Evolutionary conservation across 345 rosid genomes (phyloP), one percentile per base, ranked within the genome.

Genomic region (Lepidium aucheri): DNA sequence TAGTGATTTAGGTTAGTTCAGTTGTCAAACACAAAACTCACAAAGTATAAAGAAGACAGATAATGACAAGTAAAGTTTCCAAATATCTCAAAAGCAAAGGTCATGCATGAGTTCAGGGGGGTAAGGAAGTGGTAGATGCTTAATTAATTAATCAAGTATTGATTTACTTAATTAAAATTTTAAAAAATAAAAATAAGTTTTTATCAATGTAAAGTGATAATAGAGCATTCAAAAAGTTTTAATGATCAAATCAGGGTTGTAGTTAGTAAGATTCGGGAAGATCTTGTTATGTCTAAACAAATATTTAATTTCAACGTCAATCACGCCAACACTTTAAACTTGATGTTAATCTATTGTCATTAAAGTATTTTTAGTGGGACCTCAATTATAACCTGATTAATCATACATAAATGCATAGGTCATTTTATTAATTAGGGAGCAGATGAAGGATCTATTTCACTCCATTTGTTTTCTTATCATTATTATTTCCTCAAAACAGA

Each of bases 221-320:
- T 66, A 44, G 32, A 28, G 33, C 44, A 43, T 7, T 66, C 43
- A 3, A 60, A 66, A 73, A 66, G 50, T 50, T 43, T 69, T 61
- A 73, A 44, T 59, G 73, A 70, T 53, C 66, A 73, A 81, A 66
- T 80, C 60, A 73, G 50, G 67, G 42, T 68, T 78, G 88, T 72
- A 70, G 88, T 76, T 80, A 83, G 94, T 80, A 82, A 85, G 86
- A 87, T 87, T 63, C 69, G 78, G 52, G 53, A 77, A 87, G 88
- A 83, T 85, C 76, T 85, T 73, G 69, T 54, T 69, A 45, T 52
- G 16, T 40, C 74, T 73, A 76, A 81, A 74, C 52, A 74, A 73
- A 61, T 69, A 61, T 53, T 47, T 71, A 42, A 74, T 77, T 75
- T 82, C 79, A 75, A 81, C 90, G 88, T 83, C 90, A 87, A 87